Percentiles rank a stretch among this genome's conserved stretches.
These are phyloP conservation scores for Plasmodium sp. DNA, from an alignment of 169 alveolate genomes.

Conservation along the genomic window DNA sequence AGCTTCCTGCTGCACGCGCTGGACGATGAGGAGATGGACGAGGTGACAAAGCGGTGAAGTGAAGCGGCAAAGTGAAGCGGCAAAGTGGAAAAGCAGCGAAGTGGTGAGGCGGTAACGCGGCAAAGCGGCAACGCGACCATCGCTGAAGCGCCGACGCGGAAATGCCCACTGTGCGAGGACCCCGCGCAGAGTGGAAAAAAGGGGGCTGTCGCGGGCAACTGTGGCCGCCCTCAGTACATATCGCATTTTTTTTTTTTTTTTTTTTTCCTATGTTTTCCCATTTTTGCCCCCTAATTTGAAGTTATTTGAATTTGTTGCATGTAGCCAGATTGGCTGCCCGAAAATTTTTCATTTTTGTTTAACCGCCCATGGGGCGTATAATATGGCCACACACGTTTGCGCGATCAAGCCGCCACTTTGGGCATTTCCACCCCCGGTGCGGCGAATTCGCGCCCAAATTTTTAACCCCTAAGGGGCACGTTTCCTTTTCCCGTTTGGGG, in stretches of 20 bases:
- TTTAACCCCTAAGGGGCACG: not conserved
- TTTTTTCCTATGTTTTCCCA: not conserved
- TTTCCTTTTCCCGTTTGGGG: not conserved
- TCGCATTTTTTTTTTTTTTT: too few species aligned
- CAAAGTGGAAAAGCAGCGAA: not conserved
- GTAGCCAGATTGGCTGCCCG: not conserved
- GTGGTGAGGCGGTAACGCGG: not conserved
- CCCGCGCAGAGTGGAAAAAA: not conserved
- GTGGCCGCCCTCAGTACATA: not conserved
- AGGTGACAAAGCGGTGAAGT: not conserved
- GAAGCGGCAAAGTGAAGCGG: not conserved
- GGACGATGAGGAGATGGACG: conserved; percentile 31
- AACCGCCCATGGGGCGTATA: not conserved
- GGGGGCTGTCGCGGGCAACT: not conserved
- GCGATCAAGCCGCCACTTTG: not conserved
- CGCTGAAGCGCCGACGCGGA: not conserved
- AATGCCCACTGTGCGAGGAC: not conserved
- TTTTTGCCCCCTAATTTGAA: not conserved
- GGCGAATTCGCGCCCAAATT: not conserved
- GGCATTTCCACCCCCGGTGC: not conserved
- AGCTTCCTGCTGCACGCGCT: conserved; percentile 13
- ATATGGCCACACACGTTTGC: not conserved
- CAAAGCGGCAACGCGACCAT: not conserved
- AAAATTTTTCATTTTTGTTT: too few species aligned
- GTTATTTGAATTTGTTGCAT: not conserved